phyloP scores from a whole-genome alignment of 2,329 filamentous ascomycete genomes.

The Xylaria sp. region DNA sequence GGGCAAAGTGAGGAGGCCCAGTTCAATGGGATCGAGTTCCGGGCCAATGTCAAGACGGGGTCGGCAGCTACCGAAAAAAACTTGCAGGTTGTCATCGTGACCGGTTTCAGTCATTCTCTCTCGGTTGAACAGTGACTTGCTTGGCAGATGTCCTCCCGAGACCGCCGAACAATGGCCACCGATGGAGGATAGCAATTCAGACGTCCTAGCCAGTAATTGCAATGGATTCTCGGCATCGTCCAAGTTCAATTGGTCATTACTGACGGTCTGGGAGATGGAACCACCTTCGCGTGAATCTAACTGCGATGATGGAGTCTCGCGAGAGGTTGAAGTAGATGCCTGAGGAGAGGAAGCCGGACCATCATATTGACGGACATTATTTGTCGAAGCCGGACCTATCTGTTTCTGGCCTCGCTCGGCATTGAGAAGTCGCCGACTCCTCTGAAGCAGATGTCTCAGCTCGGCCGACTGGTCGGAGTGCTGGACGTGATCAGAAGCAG shows the following conservation, averaged over 20 bases:
- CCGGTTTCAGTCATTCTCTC: conserved; percentile 35
- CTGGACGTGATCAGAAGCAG: conserved; percentile 36
- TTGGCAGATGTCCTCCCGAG: conserved; percentile 13
- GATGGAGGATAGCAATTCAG: conserved; percentile 50
- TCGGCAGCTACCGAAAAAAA: conserved; percentile 61
- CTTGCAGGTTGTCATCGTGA: conserved; percentile 48
- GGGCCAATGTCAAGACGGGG: conserved; percentile 58
- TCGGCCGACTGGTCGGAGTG: conserved; percentile 40
- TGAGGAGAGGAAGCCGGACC: conserved; percentile 28
- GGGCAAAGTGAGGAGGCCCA: conserved; percentile 60
- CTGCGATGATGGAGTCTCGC: conserved; percentile 30
- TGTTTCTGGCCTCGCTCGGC: conserved; percentile 22
- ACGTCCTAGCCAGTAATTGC: conserved; percentile 67
- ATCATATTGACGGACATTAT: conserved; percentile 22
- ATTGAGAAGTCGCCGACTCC: conserved; percentile 40
- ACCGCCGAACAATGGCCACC: conserved; percentile 22
- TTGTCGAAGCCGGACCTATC: conserved; percentile 16
- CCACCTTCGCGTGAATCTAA: conserved; percentile 26
- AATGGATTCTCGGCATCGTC: conserved; percentile 72
- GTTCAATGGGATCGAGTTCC: conserved; percentile 62
- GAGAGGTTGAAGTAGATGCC: conserved; percentile 27
- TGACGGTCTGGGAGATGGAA: conserved; percentile 32
- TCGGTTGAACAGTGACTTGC: conserved; percentile 28
- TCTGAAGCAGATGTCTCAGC: conserved; percentile 46
- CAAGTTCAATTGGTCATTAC: conserved; percentile 43